Base-by-base conservation (phyloP, 2,329 filamentous ascomycete genomes). In the Aspergillus sp. region DNA sequence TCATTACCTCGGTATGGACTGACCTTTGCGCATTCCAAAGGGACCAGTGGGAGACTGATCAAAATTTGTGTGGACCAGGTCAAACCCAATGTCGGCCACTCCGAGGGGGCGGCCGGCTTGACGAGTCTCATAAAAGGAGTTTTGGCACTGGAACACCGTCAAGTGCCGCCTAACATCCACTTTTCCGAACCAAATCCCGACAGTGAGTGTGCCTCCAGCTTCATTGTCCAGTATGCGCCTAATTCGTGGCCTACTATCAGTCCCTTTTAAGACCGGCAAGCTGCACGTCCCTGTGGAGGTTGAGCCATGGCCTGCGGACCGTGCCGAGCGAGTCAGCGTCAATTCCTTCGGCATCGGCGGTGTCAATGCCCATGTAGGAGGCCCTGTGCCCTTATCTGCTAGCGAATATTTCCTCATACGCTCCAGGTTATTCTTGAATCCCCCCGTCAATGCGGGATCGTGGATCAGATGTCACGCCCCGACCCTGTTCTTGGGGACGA, bases 291-390 rank as follows among this genome's bases (percentile, higher is more conserved):
- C 56, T 2, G 30, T 50, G 1, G 36, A 55, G 13, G 15, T 52
- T 2, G 38, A 51, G 2, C 55, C 63, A 8, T 72, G 71, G 67
- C 68, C 70, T 0, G 47, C 28, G 19, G 39, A 30, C n/a, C 51
- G 57, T 6, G 48, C 39, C 3, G 62, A 65, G n/a, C 55, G 69
- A 32, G 62, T 65, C 15, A 67, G 65, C 23, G 63, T 74, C 12
- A 74, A 74, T 50, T 65, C 58, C 1, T 73, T 73, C 55, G 72
- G 72, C 2, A 68, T 69, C 64, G 48, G 63, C 2, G 63, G 63
- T 7, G 36, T 54, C 6, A 65, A 65, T 28, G 58, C 54, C 0
- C 63, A 65, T 41, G 61, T 52, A 17, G 57, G 23, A 23, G 23
- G 6, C 23, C 23, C 6, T 23, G 49, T 48, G 2, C 9, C 4